Percentiles rank a stretch among this genome's conserved stretches.
Evolutionary conservation across 768 basidiomycete genomes (phyloP).

Genomic region (Leccinum uliginosum): DNA sequence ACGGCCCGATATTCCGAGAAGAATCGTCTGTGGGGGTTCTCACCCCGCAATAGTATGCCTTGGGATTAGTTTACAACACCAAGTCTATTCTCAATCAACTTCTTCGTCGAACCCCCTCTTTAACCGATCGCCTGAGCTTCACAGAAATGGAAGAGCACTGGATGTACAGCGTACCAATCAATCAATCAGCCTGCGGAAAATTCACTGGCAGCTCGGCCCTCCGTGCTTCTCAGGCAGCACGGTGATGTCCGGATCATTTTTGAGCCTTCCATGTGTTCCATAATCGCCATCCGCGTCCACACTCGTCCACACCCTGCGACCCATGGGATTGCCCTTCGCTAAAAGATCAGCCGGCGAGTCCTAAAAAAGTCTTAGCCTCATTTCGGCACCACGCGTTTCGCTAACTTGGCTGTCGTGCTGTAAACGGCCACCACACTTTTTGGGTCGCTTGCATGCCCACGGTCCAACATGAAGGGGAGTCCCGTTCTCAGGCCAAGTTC

Average conservation of each 20-base stretch:
- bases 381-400: neutral
- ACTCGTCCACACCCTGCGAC: neutral
- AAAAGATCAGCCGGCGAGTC: neutral
- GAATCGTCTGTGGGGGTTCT: neutral
- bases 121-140: neutral
- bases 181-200: neutral
- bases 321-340: neutral
- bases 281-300: neutral
- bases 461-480: neutral
- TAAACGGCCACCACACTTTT: neutral
- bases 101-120: neutral
- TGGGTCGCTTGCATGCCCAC: neutral
- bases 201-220: neutral
- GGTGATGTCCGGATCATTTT: neutral
- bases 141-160: neutral
- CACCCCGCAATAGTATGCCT: constrained; percentile 6
- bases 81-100: neutral
- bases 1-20: neutral
- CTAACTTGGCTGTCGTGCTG: neutral
- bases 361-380: neutral
- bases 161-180: neutral
- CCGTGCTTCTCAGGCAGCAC: neutral
- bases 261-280: neutral
- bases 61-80: neutral
- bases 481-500: neutral